These are phyloP conservation scores for Helicostylum pulchrum DNA, from an alignment of 192 early-diverging fungal species.

Conservation along the genomic window DNA sequence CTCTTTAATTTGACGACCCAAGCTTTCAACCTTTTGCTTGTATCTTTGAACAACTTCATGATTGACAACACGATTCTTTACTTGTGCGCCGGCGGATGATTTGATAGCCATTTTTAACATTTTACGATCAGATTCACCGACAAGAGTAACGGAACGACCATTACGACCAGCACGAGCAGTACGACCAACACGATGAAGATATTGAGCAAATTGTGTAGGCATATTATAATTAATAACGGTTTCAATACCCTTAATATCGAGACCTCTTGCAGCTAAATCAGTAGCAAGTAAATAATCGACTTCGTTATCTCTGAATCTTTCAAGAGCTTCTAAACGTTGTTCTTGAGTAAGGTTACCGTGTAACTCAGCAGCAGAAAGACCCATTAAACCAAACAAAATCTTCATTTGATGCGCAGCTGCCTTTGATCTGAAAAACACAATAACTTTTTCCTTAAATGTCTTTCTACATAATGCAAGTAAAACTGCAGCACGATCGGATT, in stretches of 20 bases:
- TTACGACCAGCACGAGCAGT: conserved; percentile 89
- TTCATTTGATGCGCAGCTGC: conserved; percentile 97
- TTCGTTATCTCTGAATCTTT: conserved; percentile 81
- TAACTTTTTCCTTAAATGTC: conserved; percentile 73
- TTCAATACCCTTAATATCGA: conserved; percentile 95
- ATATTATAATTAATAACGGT: conserved; percentile 99
- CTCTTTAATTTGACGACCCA: conserved; percentile 65
- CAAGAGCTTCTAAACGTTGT: conserved; percentile 85
- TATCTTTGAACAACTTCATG: conserved; percentile 74
- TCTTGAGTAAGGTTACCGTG: conserved; percentile 95
- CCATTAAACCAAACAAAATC: conserved; percentile 89
- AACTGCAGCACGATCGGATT: conserved; percentile 83
- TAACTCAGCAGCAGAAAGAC: conserved; percentile 84
- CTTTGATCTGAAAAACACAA: conserved; percentile 95
- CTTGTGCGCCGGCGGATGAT: conserved; percentile 66
- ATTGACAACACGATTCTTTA: conserved; percentile 90
- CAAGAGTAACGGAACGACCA: conserved; percentile 85
- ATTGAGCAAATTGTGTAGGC: conserved; percentile 88
- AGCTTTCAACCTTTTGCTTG: conserved; percentile 61
- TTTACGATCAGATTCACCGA: conserved; percentile 90
- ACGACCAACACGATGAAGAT: conserved; percentile 94
- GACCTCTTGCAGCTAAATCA: conserved; percentile 93
- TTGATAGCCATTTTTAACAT: conserved; percentile 92
- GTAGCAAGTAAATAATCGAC: conserved; percentile 93
- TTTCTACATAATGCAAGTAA: conserved; percentile 80